Evolutionary conservation across 2,329 filamentous ascomycete genomes (phyloP).

Genomic region (Ceratocystis huliohia): DNA sequence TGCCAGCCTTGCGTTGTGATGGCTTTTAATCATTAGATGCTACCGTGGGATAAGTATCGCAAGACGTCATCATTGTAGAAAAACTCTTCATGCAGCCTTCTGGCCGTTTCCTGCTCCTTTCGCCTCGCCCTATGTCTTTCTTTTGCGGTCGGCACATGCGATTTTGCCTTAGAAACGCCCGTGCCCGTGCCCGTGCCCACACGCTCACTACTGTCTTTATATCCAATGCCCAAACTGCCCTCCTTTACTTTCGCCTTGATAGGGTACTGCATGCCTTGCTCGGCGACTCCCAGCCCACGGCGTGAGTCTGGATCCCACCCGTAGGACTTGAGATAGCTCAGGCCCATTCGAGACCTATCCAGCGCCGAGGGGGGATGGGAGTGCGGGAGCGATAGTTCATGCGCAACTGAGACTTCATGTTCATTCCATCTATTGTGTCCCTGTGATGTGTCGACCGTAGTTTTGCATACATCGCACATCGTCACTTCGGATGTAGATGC

Average conservation of each 20-base stretch:
- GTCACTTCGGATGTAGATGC: conserved; percentile 1
- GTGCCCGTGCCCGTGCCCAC: conserved; percentile 24
- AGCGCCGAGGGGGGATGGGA: conserved; percentile 60
- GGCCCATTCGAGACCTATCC: conserved; percentile 56
- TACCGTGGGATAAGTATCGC: conserved; percentile 44
- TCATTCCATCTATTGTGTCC: conserved; percentile 22
- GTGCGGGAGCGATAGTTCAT: conserved; percentile 57
- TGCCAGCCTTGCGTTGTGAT: neutral
- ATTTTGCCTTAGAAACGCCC: conserved; percentile 30
- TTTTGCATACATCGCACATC: conserved; percentile 30
- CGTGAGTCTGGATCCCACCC: conserved; percentile 67
- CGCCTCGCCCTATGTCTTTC: conserved; percentile 49
- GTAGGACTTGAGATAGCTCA: conserved; percentile 50
- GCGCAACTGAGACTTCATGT: conserved; percentile 53
- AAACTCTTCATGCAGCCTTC: conserved; percentile 56
- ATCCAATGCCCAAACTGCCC: conserved; percentile 62
- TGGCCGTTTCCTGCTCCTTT: conserved; percentile 49
- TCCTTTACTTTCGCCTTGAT: conserved; percentile 61
- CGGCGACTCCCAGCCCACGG: conserved; percentile 54
- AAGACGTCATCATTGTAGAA: conserved; percentile 65
- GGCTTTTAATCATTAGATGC: neutral
- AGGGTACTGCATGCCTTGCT: conserved; percentile 63
- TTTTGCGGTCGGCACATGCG: conserved; percentile 52
- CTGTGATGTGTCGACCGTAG: conserved; percentile 26
- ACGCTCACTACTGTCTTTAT: conserved; percentile 32